A percentile compares a stretch with the other conserved stretches of the same genome.
These are phyloP conservation scores for Diaporthe eres DNA, from an alignment of 2,329 filamentous ascomycete species.

Conservation along the genomic window DNA sequence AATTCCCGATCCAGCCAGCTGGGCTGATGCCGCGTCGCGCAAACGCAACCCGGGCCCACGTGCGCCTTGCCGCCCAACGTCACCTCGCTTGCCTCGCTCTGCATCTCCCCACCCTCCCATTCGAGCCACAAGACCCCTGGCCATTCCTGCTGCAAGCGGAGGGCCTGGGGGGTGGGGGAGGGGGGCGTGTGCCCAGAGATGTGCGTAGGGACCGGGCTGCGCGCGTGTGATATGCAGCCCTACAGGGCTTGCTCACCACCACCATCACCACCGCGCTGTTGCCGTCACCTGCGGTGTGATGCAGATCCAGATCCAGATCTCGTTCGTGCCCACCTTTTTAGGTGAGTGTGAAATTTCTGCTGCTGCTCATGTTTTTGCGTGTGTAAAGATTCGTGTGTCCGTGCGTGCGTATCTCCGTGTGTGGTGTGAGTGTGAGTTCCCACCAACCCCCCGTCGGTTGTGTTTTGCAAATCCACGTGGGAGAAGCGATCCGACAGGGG, in stretches of 20 bases:
- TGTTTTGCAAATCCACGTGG: conserved; percentile 23
- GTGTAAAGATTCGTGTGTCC: conserved; percentile 4
- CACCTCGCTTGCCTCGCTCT: conserved; percentile 34
- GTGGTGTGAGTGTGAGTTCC: neutral
- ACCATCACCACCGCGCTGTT: conserved; percentile 1
- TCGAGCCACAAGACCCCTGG: conserved; percentile 21
- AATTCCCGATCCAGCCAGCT: conserved; percentile 24
- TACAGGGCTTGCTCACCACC: conserved; percentile 32
- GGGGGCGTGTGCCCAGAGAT: conserved; percentile 37
- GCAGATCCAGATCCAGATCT: conserved; percentile 34
- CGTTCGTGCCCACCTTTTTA: conserved; percentile 9
- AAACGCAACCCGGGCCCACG: conserved; percentile 28
- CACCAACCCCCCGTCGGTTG: conserved; percentile 11
- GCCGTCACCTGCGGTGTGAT: conserved; percentile 30
- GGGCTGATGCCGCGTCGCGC: conserved; percentile 29
- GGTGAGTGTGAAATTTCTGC: conserved; percentile 28
- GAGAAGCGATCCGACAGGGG: conserved; percentile 10
- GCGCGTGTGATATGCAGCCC: conserved; percentile 39
- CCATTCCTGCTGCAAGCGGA: conserved; percentile 26
- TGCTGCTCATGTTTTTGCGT: neutral
- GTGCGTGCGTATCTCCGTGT: neutral
- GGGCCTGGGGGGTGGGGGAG: conserved; percentile 36
- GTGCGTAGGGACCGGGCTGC: conserved; percentile 16
- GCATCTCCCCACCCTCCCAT: conserved; percentile 20
- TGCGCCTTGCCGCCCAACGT: conserved; percentile 40